phyloP scores from a whole-genome alignment of 2,329 filamentous ascomycete genomes.

The Ophiostoma populinum region DNA sequence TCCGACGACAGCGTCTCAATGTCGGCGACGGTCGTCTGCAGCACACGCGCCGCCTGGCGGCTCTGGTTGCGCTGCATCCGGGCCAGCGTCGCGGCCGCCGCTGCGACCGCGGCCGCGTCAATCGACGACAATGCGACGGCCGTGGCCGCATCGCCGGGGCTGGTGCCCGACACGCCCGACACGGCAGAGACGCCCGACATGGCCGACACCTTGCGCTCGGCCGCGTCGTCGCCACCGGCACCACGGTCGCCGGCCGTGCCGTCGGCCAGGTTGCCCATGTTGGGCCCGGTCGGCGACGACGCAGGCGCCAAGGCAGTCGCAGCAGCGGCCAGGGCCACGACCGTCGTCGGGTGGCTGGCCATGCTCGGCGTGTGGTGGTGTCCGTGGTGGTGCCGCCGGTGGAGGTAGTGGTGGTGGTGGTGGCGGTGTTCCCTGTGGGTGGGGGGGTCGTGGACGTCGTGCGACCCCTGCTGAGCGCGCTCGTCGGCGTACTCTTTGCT shows the following conservation, averaged over 20 bases:
- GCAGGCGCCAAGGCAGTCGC: conserved; percentile 2
- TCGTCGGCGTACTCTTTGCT: conserved; percentile 1
- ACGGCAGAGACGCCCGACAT: too few relatives aligned
- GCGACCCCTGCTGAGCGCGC: background rate
- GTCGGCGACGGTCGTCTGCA: conserved; percentile 6
- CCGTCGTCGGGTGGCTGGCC: conserved; percentile 4
- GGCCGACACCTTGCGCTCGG: background rate
- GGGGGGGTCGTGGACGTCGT: background rate
- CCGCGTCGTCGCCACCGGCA: background rate
- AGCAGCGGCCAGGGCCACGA: conserved; percentile 8
- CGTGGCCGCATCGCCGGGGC: background rate
- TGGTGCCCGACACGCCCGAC: too few relatives aligned
- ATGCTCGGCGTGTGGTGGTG: conserved; percentile 1
- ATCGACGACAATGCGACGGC: background rate
- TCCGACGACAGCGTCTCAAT: conserved; percentile 27
- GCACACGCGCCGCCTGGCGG: conserved; percentile 6
- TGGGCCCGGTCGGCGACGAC: conserved; percentile 1
- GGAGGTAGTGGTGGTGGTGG: conserved; percentile 1
- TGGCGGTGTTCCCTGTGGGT: conserved; percentile 1
- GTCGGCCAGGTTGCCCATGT: background rate
- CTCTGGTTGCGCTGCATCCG: conserved; percentile 6
- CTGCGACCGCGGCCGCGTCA: conserved; percentile 2
- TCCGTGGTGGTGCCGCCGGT: background rate
- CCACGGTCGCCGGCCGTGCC: background rate
- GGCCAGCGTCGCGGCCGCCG: conserved; percentile 11